Evolutionary conservation across 1,284 basidiomycete genomes (phyloP).

Genomic region (Chondrostereum purpureum): DNA sequence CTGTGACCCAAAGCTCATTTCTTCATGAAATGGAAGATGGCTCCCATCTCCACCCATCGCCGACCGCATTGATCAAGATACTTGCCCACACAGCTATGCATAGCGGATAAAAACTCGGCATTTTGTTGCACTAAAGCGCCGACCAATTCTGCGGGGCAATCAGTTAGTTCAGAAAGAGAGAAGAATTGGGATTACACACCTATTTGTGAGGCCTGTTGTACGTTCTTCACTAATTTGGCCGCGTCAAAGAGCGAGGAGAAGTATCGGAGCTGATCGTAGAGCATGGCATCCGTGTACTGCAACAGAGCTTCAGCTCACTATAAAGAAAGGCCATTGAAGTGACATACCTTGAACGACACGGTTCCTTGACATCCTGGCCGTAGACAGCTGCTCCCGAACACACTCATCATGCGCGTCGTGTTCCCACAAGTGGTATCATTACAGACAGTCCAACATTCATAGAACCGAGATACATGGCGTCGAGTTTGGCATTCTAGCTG

Average conservation of each 20-base stretch:
- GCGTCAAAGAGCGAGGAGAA: slow-evolving; percentile 73
- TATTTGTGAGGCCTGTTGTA: slow-evolving; percentile 38
- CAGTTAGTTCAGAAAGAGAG: slow-evolving; percentile 8
- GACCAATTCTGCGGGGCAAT: slow-evolving; percentile 44
- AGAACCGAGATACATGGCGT: slow-evolving; percentile 73
- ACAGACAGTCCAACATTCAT: slow-evolving; percentile 86
- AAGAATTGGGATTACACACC: slow-evolving; percentile 35
- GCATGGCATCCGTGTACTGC: slow-evolving; percentile 76
- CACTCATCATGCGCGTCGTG: slow-evolving; percentile 85
- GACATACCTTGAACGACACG: slow-evolving; percentile 69
- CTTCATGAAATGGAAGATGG: slow-evolving; percentile 77
- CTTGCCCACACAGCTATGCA: slow-evolving; percentile 60
- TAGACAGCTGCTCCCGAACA: slow-evolving; percentile 83
- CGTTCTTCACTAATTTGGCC: slow-evolving; percentile 53
- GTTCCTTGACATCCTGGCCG: slow-evolving; percentile 60
- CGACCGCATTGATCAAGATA: slow-evolving; percentile 81
- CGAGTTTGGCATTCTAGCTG: slow-evolving; percentile 89
- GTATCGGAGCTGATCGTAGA: slow-evolving; percentile 87
- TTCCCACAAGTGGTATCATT: slow-evolving; percentile 81
- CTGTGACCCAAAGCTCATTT: slow-evolving; percentile 26
- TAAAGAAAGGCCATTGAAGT: background rate
- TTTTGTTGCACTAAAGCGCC: slow-evolving; percentile 45
- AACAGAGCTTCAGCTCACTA: slow-evolving; percentile 2
- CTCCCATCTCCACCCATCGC: slow-evolving; percentile 77
- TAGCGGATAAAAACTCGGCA: slow-evolving; percentile 37